These are phyloP conservation scores for Onygena corvina DNA, from an alignment of 2,329 filamentous ascomycete genomes.

Conservation along the genomic window DNA sequence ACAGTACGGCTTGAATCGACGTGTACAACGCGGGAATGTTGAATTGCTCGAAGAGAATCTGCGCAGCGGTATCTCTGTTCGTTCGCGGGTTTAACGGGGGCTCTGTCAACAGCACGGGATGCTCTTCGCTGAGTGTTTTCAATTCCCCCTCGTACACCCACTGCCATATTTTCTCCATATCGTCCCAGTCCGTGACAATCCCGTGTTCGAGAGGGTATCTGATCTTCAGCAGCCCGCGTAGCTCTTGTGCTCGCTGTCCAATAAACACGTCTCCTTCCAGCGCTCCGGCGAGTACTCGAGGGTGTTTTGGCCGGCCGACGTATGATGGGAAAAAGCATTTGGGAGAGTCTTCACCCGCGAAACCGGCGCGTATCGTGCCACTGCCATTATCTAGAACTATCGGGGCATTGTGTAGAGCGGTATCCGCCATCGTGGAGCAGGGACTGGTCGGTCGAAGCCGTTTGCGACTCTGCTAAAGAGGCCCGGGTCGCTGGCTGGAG, in stretches of 20 bases:
- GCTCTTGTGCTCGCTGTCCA: conserved; percentile 77
- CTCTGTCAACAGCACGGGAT: conserved; percentile 91
- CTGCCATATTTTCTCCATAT: conserved; percentile 99
- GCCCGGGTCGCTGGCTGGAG: background rate
- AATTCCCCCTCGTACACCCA: conserved; percentile 93
- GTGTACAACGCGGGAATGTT: conserved; percentile 95
- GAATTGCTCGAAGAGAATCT: conserved; percentile 97
- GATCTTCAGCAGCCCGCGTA: conserved; percentile 89
- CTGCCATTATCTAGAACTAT: conserved; percentile 99
- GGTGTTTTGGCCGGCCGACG: conserved; percentile 89
- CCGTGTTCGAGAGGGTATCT: conserved; percentile 91
- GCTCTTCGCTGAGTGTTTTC: conserved; percentile 96
- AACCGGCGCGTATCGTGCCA: conserved; percentile 91
- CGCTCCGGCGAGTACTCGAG: conserved; percentile 87
- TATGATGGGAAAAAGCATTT: conserved; percentile 98
- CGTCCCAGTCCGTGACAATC: conserved; percentile 98
- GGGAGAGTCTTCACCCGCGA: conserved; percentile 87
- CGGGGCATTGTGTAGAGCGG: conserved; percentile 78
- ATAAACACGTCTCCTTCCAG: conserved; percentile 96
- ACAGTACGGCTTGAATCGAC: conserved; percentile 92
- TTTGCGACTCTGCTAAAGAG: background rate
- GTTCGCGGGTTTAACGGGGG: conserved; percentile 87
- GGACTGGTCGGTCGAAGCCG: background rate
- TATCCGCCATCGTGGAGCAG: conserved; percentile 45
- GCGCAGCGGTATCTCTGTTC: conserved; percentile 91